Evolutionary conservation across 2,329 filamentous ascomycete genomes (phyloP).

Genomic region (Albophoma yamanashiensis): DNA sequence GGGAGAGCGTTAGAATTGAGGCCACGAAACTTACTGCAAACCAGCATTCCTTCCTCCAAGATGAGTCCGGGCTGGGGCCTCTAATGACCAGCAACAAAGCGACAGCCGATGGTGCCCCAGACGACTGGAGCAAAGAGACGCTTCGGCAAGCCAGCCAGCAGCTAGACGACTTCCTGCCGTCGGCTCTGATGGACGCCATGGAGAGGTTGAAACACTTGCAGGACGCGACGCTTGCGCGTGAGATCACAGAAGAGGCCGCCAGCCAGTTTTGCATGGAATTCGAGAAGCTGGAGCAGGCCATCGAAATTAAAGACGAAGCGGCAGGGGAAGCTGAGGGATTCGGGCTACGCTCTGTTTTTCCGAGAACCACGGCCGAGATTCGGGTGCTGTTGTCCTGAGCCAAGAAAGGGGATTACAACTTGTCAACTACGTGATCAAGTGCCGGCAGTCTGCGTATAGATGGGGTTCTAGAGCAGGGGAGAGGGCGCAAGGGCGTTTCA

Average conservation of each 20-base stretch:
- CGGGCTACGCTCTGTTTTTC: conserved; percentile 32
- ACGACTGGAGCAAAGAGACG: conserved; percentile 34
- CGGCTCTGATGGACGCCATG: conserved; percentile 83
- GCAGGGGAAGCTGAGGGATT: conserved; percentile 12
- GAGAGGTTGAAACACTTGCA: conserved; percentile 68
- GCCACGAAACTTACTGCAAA: conserved; percentile 48
- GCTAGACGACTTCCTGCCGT: conserved; percentile 85
- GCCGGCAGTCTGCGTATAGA: background rate
- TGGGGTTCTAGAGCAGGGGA: background rate
- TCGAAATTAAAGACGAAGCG: conserved; percentile 30
- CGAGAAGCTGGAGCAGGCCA: conserved; percentile 44
- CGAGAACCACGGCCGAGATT: conserved; percentile 49
- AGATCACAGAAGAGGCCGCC: conserved; percentile 73
- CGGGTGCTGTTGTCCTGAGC: conserved; percentile 40
- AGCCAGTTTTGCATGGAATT: conserved; percentile 81
- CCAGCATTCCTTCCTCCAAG: conserved; percentile 63
- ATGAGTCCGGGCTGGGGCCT: conserved; percentile 60
- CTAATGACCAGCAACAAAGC: conserved; percentile 48
- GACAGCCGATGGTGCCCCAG: conserved; percentile 12
- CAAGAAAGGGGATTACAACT: background rate
- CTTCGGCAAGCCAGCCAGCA: conserved; percentile 62
- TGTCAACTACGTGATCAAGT: background rate
- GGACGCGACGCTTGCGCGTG: conserved; percentile 59
- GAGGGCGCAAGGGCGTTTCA: background rate
- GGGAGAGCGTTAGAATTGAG: conserved; percentile 43